A percentile compares a stretch with the other conserved stretches of the same genome.
These are phyloP conservation scores for Pseudogymnoascus sp. DNA, from an alignment of 2,329 filamentous ascomycete species.

Conservation along the genomic window DNA sequence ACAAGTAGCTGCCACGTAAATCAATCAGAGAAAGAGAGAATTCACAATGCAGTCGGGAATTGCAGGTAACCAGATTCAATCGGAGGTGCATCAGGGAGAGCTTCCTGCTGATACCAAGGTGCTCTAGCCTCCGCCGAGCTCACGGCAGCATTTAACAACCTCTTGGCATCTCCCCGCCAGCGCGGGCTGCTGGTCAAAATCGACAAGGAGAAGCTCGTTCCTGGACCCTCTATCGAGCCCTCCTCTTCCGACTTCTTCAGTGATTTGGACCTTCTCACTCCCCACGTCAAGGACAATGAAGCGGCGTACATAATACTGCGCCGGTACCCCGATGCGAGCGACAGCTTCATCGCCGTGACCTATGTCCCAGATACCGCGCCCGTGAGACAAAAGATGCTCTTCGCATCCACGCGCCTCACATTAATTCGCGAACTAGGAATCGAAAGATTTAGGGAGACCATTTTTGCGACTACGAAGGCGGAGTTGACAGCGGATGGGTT, in stretches of 20 bases:
- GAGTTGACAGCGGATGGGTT: constrained; percentile 66
- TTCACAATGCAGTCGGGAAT: constrained; percentile 69
- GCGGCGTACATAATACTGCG: constrained; percentile 71
- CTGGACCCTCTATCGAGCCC: constrained; percentile 46
- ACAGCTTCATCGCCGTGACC: constrained; percentile 56
- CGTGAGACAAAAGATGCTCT: constrained; percentile 80
- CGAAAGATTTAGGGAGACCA: constrained; percentile 68
- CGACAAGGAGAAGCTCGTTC: constrained; percentile 57
- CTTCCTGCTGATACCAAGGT: constrained; percentile 8
- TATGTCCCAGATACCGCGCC: constrained; percentile 73
- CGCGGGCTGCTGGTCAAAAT: constrained; percentile 69
- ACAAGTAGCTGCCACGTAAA: not conserved
- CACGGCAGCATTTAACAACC: constrained; percentile 59
- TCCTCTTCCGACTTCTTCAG: constrained; percentile 49
- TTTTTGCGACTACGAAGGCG: constrained; percentile 61
- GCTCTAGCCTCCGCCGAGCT: constrained; percentile 66
- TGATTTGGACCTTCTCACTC: constrained; percentile 54
- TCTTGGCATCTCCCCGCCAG: constrained; percentile 52
- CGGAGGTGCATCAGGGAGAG: not conserved
- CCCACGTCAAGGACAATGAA: constrained; percentile 55
- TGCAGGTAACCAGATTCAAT: constrained; percentile 43
- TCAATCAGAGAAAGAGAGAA: not conserved
- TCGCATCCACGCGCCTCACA: constrained; percentile 68
- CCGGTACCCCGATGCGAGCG: constrained; percentile 48
- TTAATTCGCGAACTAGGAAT: constrained; percentile 68